Conservation (phyloP, 345 rosid genomes). For the Salix purpurea region DNA sequence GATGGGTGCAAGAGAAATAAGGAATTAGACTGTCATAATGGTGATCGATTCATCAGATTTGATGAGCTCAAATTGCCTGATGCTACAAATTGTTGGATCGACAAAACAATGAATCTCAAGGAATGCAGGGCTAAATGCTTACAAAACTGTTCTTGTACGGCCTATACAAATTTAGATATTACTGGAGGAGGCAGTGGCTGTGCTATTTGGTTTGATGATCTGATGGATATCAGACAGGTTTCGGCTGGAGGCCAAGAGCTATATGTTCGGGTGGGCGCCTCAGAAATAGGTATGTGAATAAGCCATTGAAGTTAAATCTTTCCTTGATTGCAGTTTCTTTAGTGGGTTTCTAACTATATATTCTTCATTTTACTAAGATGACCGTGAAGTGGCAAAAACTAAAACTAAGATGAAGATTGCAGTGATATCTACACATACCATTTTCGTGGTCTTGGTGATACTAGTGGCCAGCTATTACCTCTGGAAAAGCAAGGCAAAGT, state of each 20-base stretch:
- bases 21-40: background rate
- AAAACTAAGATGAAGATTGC: background rate
- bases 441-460: background rate
- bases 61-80: conserved; percentile 11
- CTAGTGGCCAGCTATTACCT: background rate
- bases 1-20: background rate
- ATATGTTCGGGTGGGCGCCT: conserved; percentile 6
- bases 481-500: background rate
- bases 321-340: background rate
- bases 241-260: background rate
- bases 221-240: conserved; percentile 8
- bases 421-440: background rate
- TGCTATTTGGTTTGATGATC: conserved; percentile 8
- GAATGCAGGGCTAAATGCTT: conserved; percentile 18
- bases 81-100: conserved; percentile 4
- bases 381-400: background rate
- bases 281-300: conserved; percentile 16
- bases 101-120: conserved; percentile 6
- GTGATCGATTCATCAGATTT: background rate
- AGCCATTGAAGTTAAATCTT: background rate
- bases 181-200: conserved; percentile 15
- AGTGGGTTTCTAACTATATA: background rate
- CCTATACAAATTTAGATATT: conserved; percentile 7
- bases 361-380: background rate
- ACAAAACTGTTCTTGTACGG: conserved; percentile 16